Evolutionary conservation across 257 asterid genomes (phyloP), one percentile per base, ranked within the genome.

Genomic region (Sherardia arvensis): DNA sequence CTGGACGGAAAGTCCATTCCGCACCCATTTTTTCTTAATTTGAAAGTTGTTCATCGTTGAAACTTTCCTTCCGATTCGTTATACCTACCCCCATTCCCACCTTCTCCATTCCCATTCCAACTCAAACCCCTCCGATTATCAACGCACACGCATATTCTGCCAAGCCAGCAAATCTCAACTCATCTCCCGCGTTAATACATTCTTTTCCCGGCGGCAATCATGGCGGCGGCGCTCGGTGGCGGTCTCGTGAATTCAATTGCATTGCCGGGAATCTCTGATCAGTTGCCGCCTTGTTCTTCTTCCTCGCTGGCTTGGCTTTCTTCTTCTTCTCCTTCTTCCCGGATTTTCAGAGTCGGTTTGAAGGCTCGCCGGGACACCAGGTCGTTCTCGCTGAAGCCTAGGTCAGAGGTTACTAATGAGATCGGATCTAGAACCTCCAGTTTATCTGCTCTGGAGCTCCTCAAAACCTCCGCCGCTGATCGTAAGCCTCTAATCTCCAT

Each of bases 371-470:
- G 60, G 8, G 40, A 45, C 34, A 79, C 56, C 61, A 48, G 62
- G 64, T 62, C 80, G 67, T 57, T 73, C 45, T 56, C 70, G 36
- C 66, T 82, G 11, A 78, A 48, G 65, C 79, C 85, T 60, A 82
- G 78, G 73, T 90, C 86, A 66, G 80, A 90, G 51, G 67, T 54
- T 69, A 62, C 59, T 4, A 62, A 56, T 1, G 78, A 62, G 71
- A 58, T 64, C 66, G 79, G 58, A 62, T 76, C 90, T 48, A 79
- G 64, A 67, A 17, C 81, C 14, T 84, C 93, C 29, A 83, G 90
- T 59, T 78, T 75, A 28, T 76, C 93, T 21, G 96, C 95, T 70
- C 69, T 91, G 78, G 87, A 91, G 80, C 72, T 85, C 43, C 94
- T 91, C 43, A 91, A 87, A 79, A 51, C 85, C 53, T 84, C 97